Percentiles rank a stretch among this genome's conserved stretches.
Conservation (phyloP, 768 basidiomycete genomes). For the Chalciporus piperatus region DNA sequence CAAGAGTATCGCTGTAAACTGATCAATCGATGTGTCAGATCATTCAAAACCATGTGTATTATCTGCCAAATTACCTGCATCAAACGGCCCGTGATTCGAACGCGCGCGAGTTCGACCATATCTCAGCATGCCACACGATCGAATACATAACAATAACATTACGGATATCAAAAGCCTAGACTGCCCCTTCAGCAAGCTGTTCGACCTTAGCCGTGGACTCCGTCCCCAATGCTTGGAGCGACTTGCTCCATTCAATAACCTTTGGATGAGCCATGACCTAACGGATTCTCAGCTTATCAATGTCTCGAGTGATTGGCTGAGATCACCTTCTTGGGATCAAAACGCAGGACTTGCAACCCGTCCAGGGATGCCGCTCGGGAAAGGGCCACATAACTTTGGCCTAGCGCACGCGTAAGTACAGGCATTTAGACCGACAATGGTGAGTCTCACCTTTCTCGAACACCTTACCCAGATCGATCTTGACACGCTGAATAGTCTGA, state of each 20-base stretch:
- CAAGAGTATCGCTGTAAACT: conserved; percentile 42
- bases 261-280: conserved; percentile 45
- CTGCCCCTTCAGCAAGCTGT: not conserved
- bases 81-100: not conserved
- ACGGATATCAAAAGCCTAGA: not conserved
- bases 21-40: not conserved
- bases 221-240: conserved; percentile 8
- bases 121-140: not conserved
- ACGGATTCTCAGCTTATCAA: not conserved
- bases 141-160: conserved; percentile 13
- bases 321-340: conserved; percentile 47
- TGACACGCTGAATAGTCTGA: conserved; percentile 65
- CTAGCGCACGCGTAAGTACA: conserved; percentile 18
- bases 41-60: not conserved
- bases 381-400: conserved; percentile 49
- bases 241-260: conserved; percentile 43
- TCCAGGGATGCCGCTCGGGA: conserved; percentile 54
- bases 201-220: not conserved
- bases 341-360: conserved; percentile 51
- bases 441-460: conserved; percentile 50
- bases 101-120: not conserved
- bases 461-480: conserved; percentile 61
- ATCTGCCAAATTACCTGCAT: not conserved
- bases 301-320: not conserved
- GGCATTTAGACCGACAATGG: too few relatives aligned